Evolutionary conservation across 2,329 filamentous ascomycete genomes (phyloP).

Genomic region (Alternaria conjuncta): DNA sequence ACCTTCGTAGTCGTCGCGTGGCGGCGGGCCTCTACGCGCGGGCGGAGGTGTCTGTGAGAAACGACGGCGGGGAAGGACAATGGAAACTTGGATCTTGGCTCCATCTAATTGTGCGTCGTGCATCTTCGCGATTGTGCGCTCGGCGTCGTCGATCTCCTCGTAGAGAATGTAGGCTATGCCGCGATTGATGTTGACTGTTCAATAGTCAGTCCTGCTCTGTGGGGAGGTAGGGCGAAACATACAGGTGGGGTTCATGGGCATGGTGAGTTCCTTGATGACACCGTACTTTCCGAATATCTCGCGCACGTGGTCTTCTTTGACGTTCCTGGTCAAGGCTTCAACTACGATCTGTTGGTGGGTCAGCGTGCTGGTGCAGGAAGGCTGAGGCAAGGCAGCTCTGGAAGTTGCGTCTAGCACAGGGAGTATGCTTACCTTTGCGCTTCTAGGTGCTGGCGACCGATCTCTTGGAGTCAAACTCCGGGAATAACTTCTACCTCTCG

Average conservation of each 20-base stretch:
- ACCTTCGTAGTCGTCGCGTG: constrained; percentile 27
- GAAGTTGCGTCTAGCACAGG: neutral
- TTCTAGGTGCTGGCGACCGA: constrained; percentile 42
- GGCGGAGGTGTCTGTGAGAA: constrained; percentile 81
- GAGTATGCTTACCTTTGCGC: constrained; percentile 44
- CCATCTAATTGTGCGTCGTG: constrained; percentile 96
- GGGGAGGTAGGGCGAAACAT: constrained; percentile 44
- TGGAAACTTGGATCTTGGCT: constrained; percentile 81
- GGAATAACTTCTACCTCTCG: constrained; percentile 43
- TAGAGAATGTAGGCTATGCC: constrained; percentile 94
- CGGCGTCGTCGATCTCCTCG: constrained; percentile 76
- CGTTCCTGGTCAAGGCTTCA: constrained; percentile 93
- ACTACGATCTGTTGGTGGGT: constrained; percentile 76
- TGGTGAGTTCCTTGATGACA: constrained; percentile 81
- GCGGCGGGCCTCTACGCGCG: constrained; percentile 62
- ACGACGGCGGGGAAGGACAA: constrained; percentile 82
- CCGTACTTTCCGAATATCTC: constrained; percentile 95
- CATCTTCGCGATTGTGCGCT: constrained; percentile 92
- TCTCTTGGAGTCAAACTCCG: constrained; percentile 45
- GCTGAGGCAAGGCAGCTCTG: constrained; percentile 1
- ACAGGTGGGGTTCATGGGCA: constrained; percentile 90
- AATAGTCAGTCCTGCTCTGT: constrained; percentile 6
- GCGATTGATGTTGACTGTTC: constrained; percentile 81
- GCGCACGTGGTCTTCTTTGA: constrained; percentile 83
- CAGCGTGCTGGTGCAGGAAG: constrained; percentile 1